Evolutionary conservation across 768 basidiomycete species (phyloP).

Genomic region (Kwoniella botswanensis): DNA sequence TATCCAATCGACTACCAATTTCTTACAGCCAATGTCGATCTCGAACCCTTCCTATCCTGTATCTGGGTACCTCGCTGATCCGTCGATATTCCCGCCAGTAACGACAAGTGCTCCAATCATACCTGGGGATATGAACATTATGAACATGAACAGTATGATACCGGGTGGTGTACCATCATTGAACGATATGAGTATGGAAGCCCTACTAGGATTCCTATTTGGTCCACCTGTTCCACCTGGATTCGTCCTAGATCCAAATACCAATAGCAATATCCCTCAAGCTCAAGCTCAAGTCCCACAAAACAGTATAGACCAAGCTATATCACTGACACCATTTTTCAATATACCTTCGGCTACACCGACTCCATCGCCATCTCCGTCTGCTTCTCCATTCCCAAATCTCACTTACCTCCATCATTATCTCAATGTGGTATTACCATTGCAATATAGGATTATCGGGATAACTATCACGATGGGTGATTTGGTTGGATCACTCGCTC

Average conservation of each 20-base stretch:
- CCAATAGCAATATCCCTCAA: background rate
- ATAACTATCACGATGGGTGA: slow-evolving; percentile 16
- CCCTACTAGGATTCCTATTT: slow-evolving; percentile 8
- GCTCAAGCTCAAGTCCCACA: background rate
- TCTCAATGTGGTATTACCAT: slow-evolving; percentile 30
- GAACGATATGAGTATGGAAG: slow-evolving; percentile 11
- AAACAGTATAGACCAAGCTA: background rate
- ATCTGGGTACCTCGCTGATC: slow-evolving; percentile 1
- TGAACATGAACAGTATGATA: background rate
- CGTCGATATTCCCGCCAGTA: slow-evolving; percentile 1
- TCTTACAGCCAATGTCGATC: no score
- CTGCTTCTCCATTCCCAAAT: slow-evolving; percentile 6
- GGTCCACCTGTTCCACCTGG: slow-evolving; percentile 9
- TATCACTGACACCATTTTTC: slow-evolving; percentile 7
- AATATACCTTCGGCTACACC: slow-evolving; percentile 13
- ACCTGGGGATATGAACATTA: no score
- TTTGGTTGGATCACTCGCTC: slow-evolving; percentile 28
- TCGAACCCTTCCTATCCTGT: background rate
- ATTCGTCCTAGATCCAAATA: background rate
- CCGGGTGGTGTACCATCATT: background rate
- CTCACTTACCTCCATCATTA: slow-evolving; percentile 33
- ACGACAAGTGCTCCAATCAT: background rate
- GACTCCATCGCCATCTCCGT: background rate
- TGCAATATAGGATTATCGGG: slow-evolving; percentile 26
- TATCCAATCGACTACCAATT: no score